phyloP scores from a whole-genome alignment of 116 monocot species.

The Dioscorea cayenensis region DNA sequence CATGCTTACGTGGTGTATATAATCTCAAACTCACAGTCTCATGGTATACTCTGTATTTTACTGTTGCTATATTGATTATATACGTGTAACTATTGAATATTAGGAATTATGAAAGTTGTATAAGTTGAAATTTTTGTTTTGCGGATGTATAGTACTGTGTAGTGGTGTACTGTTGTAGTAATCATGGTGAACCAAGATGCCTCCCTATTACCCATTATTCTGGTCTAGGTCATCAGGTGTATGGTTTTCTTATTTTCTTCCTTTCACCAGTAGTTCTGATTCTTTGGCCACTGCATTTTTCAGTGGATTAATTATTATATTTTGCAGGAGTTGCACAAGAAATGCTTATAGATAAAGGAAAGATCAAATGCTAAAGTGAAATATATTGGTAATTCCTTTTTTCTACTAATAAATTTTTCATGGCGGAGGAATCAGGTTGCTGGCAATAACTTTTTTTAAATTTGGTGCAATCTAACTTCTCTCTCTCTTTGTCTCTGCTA shows the following conservation, averaged over 20 bases:
- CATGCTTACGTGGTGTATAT: no score
- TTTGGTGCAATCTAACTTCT: no score
- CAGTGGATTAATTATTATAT: not conserved
- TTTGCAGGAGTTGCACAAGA: constrained; percentile 32
- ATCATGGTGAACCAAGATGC: not conserved
- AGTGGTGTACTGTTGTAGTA: no score
- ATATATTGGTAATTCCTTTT: constrained; percentile 18
- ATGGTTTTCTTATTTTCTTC: not conserved
- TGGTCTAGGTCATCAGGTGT: not conserved
- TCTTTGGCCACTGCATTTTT: not conserved
- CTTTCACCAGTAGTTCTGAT: not conserved
- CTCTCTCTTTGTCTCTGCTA: no score
- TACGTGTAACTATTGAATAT: no score
- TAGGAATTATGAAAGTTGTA: no score
- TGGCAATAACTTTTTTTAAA: no score
- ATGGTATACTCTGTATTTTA: no score
- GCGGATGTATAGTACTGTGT: no score
- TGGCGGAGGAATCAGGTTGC: not conserved
- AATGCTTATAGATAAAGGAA: constrained; percentile 27
- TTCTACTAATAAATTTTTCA: not conserved
- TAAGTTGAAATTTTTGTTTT: no score
- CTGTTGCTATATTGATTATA: no score
- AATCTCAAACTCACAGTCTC: no score
- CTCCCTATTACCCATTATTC: not conserved
- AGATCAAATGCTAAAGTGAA: constrained; percentile 22